phyloP scores from a whole-genome alignment of 768 basidiomycete species.

The Exidia glandulosa region DNA sequence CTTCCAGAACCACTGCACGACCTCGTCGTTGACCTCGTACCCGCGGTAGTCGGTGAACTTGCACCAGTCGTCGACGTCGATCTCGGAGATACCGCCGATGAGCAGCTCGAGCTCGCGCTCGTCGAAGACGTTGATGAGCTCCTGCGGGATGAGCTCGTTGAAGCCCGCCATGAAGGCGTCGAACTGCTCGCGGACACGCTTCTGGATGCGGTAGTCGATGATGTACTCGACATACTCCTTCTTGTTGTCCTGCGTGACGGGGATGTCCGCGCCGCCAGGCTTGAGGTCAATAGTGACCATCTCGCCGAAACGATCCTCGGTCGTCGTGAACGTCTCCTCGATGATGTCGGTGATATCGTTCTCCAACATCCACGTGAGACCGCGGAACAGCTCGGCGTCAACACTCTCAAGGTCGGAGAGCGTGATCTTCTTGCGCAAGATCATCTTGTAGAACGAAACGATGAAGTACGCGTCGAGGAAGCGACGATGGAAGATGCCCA shows the following conservation, averaged over 20 bases:
- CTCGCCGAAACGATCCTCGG: constrained; percentile 96
- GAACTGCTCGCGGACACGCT: constrained; percentile 96
- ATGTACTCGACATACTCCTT: constrained; percentile 92
- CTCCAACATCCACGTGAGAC: constrained; percentile 99
- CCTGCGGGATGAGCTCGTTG: constrained; percentile 97
- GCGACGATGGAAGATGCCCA: constrained; percentile 97
- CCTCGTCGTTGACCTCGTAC: constrained; percentile 88
- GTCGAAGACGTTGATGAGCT: constrained; percentile 96
- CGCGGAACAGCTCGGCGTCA: constrained; percentile 88
- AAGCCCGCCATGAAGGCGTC: constrained; percentile 99
- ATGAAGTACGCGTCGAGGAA: constrained; percentile 99
- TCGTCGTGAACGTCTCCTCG: constrained; percentile 94
- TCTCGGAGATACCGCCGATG: constrained; percentile 99
- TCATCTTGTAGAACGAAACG: constrained; percentile 99
- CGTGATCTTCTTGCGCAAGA: constrained; percentile 93
- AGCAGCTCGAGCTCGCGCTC: constrained; percentile 94
- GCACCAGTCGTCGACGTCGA: constrained; percentile 98
- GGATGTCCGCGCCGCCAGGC: constrained; percentile 71
- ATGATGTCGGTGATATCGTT: constrained; percentile 98
- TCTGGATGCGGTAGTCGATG: constrained; percentile 94
- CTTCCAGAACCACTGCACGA: constrained; percentile 99
- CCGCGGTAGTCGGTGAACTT: constrained; percentile 99
- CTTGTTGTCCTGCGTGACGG: constrained; percentile 97
- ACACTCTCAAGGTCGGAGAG: constrained; percentile 92
- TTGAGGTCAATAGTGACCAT: constrained; percentile 95